A percentile compares a stretch with the other conserved stretches of the same genome.
phyloP scores from a whole-genome alignment of 768 basidiomycete species.

The Collybia nuda region DNA sequence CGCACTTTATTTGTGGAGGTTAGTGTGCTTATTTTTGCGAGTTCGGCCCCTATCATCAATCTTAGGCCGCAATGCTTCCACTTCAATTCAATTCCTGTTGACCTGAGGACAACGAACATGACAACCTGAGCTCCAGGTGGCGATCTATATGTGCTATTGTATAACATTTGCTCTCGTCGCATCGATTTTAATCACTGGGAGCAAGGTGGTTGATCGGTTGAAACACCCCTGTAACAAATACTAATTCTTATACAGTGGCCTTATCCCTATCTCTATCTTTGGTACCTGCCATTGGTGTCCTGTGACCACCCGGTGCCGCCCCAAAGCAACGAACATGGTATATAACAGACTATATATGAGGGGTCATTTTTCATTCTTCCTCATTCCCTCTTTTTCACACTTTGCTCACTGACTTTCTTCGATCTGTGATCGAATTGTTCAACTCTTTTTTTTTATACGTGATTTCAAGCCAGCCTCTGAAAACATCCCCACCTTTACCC shows the following conservation, averaged over 20 bases:
- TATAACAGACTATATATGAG: background rate
- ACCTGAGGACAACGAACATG: background rate
- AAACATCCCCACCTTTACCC: constrained; percentile 7
- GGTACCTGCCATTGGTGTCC: background rate
- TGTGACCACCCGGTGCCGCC: background rate
- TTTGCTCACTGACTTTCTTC: constrained; percentile 10
- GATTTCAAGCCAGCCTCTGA: constrained; percentile 11
- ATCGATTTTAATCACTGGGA: no score
- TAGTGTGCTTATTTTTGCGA: background rate
- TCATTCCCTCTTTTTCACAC: background rate
- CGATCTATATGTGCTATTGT: no score
- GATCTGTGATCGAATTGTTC: constrained; percentile 14
- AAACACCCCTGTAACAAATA: no score
- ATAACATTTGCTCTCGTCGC: no score
- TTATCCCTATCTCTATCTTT: background rate
- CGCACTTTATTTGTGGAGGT: no score
- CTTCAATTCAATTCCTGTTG: background rate
- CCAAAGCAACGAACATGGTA: background rate
- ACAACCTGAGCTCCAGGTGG: no score
- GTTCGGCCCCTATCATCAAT: background rate
- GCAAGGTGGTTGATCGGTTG: no score
- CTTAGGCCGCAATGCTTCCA: no score
- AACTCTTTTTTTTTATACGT: constrained; percentile 7
- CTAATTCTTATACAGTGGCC: background rate
- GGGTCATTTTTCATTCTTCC: background rate